Percentiles rank a stretch among this genome's conserved stretches.
These are phyloP conservation scores for Tremella fuciformis DNA, from an alignment of 768 basidiomycete genomes.

Conservation along the genomic window DNA sequence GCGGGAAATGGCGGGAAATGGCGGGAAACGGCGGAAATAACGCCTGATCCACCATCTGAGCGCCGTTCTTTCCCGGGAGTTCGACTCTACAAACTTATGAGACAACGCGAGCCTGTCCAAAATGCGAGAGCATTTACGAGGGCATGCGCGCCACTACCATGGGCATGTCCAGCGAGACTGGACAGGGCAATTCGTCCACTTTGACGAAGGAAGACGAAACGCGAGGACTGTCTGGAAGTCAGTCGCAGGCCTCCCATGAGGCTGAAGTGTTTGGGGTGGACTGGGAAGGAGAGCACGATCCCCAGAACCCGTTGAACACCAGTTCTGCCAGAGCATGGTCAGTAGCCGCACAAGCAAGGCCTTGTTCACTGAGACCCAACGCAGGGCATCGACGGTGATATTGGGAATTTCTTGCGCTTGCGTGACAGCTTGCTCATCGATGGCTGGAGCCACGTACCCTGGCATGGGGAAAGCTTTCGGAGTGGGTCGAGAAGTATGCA, in stretches of 20 bases:
- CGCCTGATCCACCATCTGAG: not conserved
- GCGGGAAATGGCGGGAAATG: no score
- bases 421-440: conserved; percentile 52
- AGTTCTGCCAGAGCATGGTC: not conserved
- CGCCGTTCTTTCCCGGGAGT: not conserved
- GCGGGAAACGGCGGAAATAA: no score
- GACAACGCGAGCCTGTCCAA: no score
- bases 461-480: conserved; percentile 60
- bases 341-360: not conserved
- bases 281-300: not conserved
- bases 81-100: no score
- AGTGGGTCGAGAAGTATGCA: conserved; percentile 59
- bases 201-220: no score
- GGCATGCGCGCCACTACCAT: no score
- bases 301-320: conserved; percentile 1
- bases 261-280: not conserved
- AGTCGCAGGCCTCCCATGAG: not conserved
- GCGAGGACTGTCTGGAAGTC: no score
- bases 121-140: no score
- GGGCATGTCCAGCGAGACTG: no score
- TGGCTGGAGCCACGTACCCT: conserved; percentile 63
- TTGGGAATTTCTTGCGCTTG: conserved; percentile 25
- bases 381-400: conserved; percentile 28
- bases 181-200: no score
- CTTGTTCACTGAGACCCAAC: not conserved